Evolutionary conservation across 805 yeast species (phyloP), one percentile per base, ranked within the genome.

Genomic region (Lipomyces oligophaga): DNA sequence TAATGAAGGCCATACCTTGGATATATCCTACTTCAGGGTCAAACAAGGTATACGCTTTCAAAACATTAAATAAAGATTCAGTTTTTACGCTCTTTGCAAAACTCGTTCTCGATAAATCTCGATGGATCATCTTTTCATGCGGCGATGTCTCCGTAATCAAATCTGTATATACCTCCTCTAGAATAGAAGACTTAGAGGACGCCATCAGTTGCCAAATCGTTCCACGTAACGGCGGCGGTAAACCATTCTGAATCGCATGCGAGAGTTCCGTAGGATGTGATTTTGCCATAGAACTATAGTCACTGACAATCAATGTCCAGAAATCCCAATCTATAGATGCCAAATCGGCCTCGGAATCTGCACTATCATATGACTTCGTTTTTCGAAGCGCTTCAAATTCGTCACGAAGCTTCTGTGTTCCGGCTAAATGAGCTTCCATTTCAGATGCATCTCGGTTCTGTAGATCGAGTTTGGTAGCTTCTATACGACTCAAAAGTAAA

Each of bases 11-110:
- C 96, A 93, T 88, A 5, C 98, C 97, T 66, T 93, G 98, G 1
- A 97, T 93, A 61, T 93, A 93, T 0, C 98, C 98, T 41, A 93
- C 96, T 41, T 89, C 97, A 1, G 84, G 80, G 64, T 93, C 97
- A 63, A 78, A 83, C 38, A 86, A 67, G 19, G 93, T 79, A 67
- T 90, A 93, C 0, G 88, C 89, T 60, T 84, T 85, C 52, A 93
- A 76, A 24, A 93, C 81, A 46, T 80, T 79, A 60, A 72, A 84
- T 28, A 93, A 68, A 40, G 85, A 80, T 27, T 77, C 81, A 10
- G 74, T 68, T 58, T 81, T 80, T 41, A 79, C 78, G 22, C 72
- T 73, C 47, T 85, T 77, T 51, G 85, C 82, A 66, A 86, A 87
- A 45, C 89, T 79, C 0, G 97, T 93, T 59, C 97, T 76, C 19